Evolutionary conservation across 345 rosid genomes (phyloP).

Genomic region (Garcia nutans): DNA sequence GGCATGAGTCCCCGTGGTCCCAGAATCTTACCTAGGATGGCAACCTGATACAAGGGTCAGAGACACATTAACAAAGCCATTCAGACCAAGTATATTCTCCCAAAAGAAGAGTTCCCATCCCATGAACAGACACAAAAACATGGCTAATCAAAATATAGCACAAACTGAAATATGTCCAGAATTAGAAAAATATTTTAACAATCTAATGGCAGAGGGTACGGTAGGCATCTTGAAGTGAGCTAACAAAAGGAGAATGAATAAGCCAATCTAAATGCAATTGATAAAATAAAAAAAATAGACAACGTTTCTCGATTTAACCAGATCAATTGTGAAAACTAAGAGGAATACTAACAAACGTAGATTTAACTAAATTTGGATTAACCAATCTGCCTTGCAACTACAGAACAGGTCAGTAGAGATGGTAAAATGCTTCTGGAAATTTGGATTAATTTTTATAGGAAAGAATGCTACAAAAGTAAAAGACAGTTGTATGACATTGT

Average conservation of each 20-base stretch:
- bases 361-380: background rate
- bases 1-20: constrained; percentile 99
- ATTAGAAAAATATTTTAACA: background rate
- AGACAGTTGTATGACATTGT: background rate
- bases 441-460: background rate
- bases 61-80: constrained; percentile 3
- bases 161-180: background rate
- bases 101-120: background rate
- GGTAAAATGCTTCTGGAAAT: background rate
- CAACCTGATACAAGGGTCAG: constrained; percentile 58
- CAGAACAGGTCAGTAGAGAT: background rate
- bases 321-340: background rate
- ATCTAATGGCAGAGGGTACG: background rate
- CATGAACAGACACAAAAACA: background rate
- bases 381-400: background rate
- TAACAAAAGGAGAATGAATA: background rate
- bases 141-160: background rate
- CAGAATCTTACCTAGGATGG: constrained; percentile 89
- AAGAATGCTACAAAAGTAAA: background rate
- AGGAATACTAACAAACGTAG: background rate
- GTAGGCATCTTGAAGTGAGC: background rate
- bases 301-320: background rate
- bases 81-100: background rate
- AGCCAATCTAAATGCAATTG: background rate
- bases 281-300: background rate